These are phyloP conservation scores for Coniosporium tulheliwenetii DNA, from an alignment of 2,329 filamentous ascomycete species.

Conservation along the genomic window DNA sequence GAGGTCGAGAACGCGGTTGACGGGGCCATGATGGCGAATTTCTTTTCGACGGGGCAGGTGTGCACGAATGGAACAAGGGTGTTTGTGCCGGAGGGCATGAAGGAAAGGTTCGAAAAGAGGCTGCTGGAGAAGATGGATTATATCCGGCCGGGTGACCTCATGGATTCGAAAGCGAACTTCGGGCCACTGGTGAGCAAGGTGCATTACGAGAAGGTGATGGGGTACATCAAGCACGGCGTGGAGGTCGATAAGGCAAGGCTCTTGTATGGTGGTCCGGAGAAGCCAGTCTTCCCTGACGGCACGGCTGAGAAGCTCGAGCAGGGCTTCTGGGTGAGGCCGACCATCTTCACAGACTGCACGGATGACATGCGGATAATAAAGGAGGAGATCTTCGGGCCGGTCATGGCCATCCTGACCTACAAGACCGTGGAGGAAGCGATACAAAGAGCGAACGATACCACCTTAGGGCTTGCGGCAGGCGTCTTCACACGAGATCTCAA, in stretches of 20 bases:
- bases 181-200: constrained; percentile 63
- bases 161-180: constrained; percentile 61
- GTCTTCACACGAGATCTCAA: constrained; percentile 68
- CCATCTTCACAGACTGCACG: constrained; percentile 73
- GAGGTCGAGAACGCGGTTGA: constrained; percentile 69
- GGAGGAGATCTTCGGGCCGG: constrained; percentile 82
- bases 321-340: constrained; percentile 77
- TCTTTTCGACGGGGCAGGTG: constrained; percentile 80
- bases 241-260: constrained; percentile 58
- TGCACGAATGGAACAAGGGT: constrained; percentile 88
- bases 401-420: constrained; percentile 70
- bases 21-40: constrained; percentile 86
- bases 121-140: constrained; percentile 55
- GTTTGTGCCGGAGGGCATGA: constrained; percentile 55
- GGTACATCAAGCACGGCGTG: constrained; percentile 62
- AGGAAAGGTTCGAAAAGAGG: constrained; percentile 50
- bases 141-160: constrained; percentile 57
- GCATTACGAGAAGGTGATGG: constrained; percentile 64
- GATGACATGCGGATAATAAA: constrained; percentile 65
- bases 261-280: constrained; percentile 53
- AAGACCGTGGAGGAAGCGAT: constrained; percentile 54
- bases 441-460: constrained; percentile 57
- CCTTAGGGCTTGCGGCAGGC: constrained; percentile 66
- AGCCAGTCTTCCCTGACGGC: constrained; percentile 32
- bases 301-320: constrained; percentile 31